Base-by-base conservation (phyloP, 257 asterid species). In the Cinchona pubescens region DNA sequence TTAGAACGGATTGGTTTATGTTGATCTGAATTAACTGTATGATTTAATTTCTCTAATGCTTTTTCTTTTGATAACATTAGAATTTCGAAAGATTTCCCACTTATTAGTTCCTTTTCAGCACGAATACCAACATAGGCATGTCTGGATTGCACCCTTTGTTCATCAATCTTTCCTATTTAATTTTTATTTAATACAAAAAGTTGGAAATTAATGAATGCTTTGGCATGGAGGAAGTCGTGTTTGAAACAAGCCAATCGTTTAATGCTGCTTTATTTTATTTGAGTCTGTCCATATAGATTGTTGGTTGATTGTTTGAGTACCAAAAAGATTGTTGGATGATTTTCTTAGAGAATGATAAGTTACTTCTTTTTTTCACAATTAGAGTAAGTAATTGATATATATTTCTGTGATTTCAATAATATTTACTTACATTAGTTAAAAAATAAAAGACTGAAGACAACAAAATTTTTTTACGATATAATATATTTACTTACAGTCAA, bases 81-180 rank as follows among this genome's bases (percentile, higher is more conserved):
- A 59, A 27, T 37, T n/a, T 27, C n/a, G 43, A 73, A 73, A 42
- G 56, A 12, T 45, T 23, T 74, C 29, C 78, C 78, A 74, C 78
- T 63, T 7, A 48, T 14, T 4, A 43, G 16, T 23, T 6, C 60
- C 62, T 62, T 73, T 73, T 45, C 34, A 18, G 43, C n/a, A 74
- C 12, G 49, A 55, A 53, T 40, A 40, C 68, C 29, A 59, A 72
- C 70, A 46, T 12, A 19, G 60, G 37, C n/a, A 62, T 35, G 70
- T 61, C 70, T 59, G 69, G 38, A 38, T 60, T 34, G 55, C 29
- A 19, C 56, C 29, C 59, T 40, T 60, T 59, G 19, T 59, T 11
- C 65, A 59, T 27, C 0, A 18, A 59, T 59, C 65, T 59, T 35
- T 27, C 65, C 65, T 59, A 59, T 59, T 23, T 0, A 48, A 23